phyloP scores from a whole-genome alignment of 257 asterid genomes.

The Penstemon barbatus region DNA sequence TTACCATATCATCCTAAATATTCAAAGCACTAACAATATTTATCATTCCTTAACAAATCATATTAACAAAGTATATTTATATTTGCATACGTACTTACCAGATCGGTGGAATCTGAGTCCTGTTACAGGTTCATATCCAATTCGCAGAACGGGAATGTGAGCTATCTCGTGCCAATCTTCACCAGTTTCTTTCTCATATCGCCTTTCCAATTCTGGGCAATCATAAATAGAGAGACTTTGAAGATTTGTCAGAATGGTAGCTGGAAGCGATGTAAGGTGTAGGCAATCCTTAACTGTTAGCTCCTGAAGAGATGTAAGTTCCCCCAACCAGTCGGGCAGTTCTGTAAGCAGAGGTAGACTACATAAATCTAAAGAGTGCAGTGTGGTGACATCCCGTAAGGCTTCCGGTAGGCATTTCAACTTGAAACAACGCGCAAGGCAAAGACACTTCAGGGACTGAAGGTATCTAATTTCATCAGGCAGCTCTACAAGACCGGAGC shows the following conservation, averaged over 20 bases:
- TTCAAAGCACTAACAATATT: no score
- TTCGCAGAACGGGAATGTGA: no score
- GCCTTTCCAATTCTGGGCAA: slow-evolving; percentile 25
- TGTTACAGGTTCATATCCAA: no score
- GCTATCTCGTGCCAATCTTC: no score
- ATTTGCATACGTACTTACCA: no score
- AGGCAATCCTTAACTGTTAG: slow-evolving; percentile 3
- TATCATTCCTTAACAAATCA: no score
- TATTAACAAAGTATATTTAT: no score
- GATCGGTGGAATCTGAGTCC: no score
- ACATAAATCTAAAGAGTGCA: neutral
- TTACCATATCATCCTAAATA: no score
- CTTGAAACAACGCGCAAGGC: neutral
- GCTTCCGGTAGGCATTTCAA: slow-evolving; percentile 18
- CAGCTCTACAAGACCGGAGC: slow-evolving; percentile 3
- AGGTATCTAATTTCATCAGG: slow-evolving; percentile 11
- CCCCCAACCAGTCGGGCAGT: slow-evolving; percentile 24
- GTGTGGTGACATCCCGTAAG: neutral
- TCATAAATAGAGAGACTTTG: neutral
- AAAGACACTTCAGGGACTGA: neutral
- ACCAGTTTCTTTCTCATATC: slow-evolving; percentile 31
- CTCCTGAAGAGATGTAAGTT: slow-evolving; percentile 4
- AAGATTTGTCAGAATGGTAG: slow-evolving; percentile 26
- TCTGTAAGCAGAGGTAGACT: slow-evolving; percentile 19
- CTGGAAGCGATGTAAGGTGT: slow-evolving; percentile 28